Percentiles rank a stretch among this genome's conserved stretches.
Conservation (phyloP, 345 rosid genomes). For the Eucalyptus sideroxylon region DNA sequence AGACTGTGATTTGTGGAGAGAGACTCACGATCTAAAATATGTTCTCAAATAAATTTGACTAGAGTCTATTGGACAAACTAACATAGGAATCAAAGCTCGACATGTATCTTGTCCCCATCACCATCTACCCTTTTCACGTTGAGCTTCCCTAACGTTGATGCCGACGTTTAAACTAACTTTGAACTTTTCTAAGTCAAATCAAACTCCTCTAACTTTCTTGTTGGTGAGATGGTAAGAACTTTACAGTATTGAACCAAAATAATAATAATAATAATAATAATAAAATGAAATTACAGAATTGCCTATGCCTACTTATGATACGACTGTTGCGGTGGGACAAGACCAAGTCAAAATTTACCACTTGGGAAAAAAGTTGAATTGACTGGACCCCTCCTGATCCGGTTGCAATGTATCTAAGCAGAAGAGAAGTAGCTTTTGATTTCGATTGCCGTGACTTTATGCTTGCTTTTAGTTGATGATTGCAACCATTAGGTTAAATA, state of each 20-base stretch:
- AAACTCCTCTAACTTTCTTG: background rate
- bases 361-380: background rate
- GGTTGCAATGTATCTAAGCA: background rate
- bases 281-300: background rate
- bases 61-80: background rate
- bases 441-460: background rate
- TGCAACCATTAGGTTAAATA: background rate
- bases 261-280: background rate
- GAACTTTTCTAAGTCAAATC: background rate
- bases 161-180: background rate
- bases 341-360: background rate
- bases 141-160: background rate
- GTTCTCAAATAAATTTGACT: background rate
- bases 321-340: background rate
- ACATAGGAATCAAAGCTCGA: background rate
- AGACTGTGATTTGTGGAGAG: background rate
- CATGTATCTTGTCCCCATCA: background rate
- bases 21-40: background rate
- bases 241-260: background rate
- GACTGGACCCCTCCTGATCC: background rate
- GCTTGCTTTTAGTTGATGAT: background rate
- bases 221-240: background rate
- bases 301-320: background rate
- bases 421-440: background rate
- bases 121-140: background rate